phyloP scores from a whole-genome alignment of 345 rosid species.

The Eucalyptus coolabah region DNA sequence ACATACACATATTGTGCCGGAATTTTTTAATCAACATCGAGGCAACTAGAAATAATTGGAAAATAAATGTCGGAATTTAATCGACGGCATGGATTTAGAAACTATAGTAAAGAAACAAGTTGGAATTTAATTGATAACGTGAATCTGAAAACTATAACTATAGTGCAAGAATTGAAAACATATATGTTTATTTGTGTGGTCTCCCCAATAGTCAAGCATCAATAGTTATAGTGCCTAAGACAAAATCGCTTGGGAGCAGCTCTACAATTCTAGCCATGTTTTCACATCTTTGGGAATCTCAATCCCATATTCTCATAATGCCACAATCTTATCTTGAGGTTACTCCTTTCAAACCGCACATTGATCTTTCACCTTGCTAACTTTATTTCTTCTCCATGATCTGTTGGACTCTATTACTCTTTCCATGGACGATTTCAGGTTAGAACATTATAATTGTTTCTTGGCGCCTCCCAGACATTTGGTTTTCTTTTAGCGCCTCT shows the following conservation, averaged over 20 bases:
- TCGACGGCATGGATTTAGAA: too few species aligned
- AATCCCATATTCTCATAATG: too few species aligned
- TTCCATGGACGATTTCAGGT: background rate
- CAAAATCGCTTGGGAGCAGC: background rate
- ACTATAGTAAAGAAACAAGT: background rate
- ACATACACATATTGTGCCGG: background rate
- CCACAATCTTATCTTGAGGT: background rate
- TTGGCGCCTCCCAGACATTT: background rate
- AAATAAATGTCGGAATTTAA: too few species aligned
- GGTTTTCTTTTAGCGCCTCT: background rate
- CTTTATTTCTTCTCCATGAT: too few species aligned
- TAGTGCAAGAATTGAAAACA: too few species aligned
- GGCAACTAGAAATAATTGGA: background rate
- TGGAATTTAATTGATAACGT: accelerated
- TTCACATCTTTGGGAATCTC: background rate
- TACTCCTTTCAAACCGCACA: background rate
- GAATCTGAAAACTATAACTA: background rate
- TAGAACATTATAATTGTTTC: background rate
- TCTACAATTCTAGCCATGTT: background rate
- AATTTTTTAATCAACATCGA: background rate
- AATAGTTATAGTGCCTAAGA: background rate
- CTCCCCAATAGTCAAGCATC: background rate
- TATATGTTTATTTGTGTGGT: background rate
- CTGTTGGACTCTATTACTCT: background rate
- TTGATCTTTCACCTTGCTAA: background rate